Evolutionary conservation across 2,329 filamentous ascomycete genomes (phyloP).

Genomic region (Fusarium sp.): DNA sequence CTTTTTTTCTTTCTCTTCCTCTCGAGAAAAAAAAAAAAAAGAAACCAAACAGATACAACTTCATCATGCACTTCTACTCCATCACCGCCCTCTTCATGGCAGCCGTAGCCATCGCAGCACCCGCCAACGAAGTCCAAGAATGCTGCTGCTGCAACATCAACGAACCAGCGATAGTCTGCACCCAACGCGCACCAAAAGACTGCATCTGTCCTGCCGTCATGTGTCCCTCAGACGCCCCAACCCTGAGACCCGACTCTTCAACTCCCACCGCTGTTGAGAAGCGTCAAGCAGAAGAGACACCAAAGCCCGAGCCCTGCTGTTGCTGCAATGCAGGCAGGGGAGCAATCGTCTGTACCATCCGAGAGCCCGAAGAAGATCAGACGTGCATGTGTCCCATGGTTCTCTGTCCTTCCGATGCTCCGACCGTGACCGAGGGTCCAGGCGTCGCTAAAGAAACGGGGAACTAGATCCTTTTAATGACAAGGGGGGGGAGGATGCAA

Average conservation of each 20-base stretch:
- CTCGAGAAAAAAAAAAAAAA: not conserved
- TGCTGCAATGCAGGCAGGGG: conserved; percentile 34
- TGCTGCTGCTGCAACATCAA: conserved; percentile 52
- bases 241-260: conserved; percentile 12
- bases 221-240: conserved; percentile 40
- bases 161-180: conserved; percentile 42
- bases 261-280: conserved; percentile 3
- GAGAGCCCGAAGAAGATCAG: conserved; percentile 21
- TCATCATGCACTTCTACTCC: conserved; percentile 42
- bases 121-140: conserved; percentile 26
- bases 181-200: conserved; percentile 17
- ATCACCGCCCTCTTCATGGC: conserved; percentile 40
- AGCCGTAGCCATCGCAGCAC: conserved; percentile 34
- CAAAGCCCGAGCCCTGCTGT: conserved; percentile 34
- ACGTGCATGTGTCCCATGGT: conserved; percentile 37
- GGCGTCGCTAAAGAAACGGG: conserved; percentile 14
- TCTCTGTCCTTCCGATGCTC: conserved; percentile 31
- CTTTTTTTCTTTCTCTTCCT: not conserved
- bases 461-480: conserved; percentile 5
- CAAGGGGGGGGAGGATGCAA: not conserved
- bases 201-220: conserved; percentile 44
- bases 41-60: not conserved
- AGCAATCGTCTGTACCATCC: conserved; percentile 35
- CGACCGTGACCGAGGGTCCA: conserved; percentile 30
- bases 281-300: conserved; percentile 2